Evolutionary conservation across 1,139 yeast species (phyloP).

Genomic region (Lodderomyces oxycetoniae): DNA sequence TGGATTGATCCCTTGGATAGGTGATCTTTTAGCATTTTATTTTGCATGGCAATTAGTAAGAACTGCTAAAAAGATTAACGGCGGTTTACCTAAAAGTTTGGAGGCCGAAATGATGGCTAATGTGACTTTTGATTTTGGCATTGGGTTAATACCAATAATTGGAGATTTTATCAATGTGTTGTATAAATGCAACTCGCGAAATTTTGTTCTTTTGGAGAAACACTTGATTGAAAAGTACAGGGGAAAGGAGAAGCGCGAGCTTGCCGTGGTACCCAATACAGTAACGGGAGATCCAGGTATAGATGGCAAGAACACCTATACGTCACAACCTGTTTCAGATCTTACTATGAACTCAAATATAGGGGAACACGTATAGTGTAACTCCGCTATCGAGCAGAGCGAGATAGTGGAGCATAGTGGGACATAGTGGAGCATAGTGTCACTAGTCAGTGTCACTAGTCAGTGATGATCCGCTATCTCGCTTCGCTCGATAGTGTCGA

Average conservation of each 20-base stretch:
- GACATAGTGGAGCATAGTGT: too few species aligned
- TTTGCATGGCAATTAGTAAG: conserved; percentile 49
- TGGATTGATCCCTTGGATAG: conserved; percentile 65
- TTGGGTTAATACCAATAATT: conserved; percentile 69
- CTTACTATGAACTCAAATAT: too few species aligned
- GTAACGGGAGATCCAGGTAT: neutral
- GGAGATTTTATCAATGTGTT: conserved; percentile 66
- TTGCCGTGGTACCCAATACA: neutral
- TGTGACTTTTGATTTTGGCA: conserved; percentile 56
- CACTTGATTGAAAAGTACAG: conserved; percentile 44
- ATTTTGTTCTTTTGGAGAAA: conserved; percentile 59
- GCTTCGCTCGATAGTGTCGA: too few species aligned
- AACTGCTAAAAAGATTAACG: conserved; percentile 53
- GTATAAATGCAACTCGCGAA: conserved; percentile 73
- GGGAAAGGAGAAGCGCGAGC: too few species aligned
- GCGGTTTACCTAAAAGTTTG: conserved; percentile 54
- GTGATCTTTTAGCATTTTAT: conserved; percentile 47
- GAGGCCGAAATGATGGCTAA: conserved; percentile 55
- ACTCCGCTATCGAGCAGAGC: too few species aligned
- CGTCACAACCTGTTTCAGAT: neutral
- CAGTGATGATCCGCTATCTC: too few species aligned
- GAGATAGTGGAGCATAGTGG: too few species aligned
- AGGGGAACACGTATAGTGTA: too few species aligned
- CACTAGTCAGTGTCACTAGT: too few species aligned
- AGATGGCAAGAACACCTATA: neutral